Evolutionary conservation across 805 yeast genomes (phyloP).

Genomic region (Yamadazyma nakazawae): DNA sequence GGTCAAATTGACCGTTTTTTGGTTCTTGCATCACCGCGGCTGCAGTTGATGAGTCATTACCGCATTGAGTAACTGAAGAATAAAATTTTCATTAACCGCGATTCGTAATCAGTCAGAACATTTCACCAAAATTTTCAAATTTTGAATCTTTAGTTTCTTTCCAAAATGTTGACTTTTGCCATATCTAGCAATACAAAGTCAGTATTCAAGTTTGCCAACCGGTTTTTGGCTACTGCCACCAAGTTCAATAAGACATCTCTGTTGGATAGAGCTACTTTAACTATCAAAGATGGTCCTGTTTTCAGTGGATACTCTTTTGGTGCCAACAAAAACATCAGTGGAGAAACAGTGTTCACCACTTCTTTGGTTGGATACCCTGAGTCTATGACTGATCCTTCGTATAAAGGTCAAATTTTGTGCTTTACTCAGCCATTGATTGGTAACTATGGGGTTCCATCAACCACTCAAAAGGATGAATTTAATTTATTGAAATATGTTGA

Average conservation of each 20-base stretch:
- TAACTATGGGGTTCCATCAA: constrained; percentile 96
- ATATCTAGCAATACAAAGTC: constrained; percentile 1
- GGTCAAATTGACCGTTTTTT: neutral
- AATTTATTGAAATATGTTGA: constrained; percentile 88
- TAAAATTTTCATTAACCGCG: constrained; percentile 25
- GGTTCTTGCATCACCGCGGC: constrained; percentile 4
- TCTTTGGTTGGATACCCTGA: constrained; percentile 98
- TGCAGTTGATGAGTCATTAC: constrained; percentile 13
- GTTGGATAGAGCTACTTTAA: constrained; percentile 81
- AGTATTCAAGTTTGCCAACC: neutral
- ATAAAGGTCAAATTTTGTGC: constrained; percentile 93
- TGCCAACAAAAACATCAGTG: constrained; percentile 86
- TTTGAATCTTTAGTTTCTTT: neutral
- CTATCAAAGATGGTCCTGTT: constrained; percentile 89
- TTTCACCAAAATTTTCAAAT: constrained; percentile 1
- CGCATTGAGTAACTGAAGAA: constrained; percentile 7
- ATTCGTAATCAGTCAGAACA: constrained; percentile 27
- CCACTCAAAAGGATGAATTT: constrained; percentile 74
- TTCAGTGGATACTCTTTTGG: constrained; percentile 95
- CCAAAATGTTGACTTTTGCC: constrained; percentile 2
- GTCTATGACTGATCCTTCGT: constrained; percentile 98
- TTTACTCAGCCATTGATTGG: constrained; percentile 98
- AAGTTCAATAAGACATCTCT: constrained; percentile 35
- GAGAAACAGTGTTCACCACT: constrained; percentile 98
- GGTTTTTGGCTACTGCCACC: constrained; percentile 36